Conservation (phyloP, 495 filamentous ascomycete species). For the Aspergillus ellipticus region DNA sequence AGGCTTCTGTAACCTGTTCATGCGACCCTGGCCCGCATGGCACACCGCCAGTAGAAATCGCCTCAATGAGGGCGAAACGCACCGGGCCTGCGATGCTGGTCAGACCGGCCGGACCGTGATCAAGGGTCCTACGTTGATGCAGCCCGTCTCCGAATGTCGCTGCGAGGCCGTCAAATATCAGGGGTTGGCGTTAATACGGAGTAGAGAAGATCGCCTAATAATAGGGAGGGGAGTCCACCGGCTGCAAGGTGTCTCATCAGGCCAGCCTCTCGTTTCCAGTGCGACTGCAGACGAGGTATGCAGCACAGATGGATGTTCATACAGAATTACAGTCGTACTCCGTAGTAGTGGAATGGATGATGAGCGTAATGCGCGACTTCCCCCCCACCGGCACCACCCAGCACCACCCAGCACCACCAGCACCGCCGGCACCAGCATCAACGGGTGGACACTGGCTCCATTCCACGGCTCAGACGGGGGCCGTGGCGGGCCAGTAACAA, state of each 20-base stretch:
- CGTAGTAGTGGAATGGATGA: too few relatives aligned
- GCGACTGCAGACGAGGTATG: too few relatives aligned
- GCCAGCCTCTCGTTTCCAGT: background rate
- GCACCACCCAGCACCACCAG: background rate
- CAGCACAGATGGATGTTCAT: background rate
- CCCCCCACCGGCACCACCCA: background rate
- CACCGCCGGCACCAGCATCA: too few relatives aligned
- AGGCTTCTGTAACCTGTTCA: constrained; percentile 1
- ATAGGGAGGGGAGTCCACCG: background rate
- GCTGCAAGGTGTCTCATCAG: constrained; percentile 1
- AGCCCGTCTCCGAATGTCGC: background rate
- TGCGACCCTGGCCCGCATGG: background rate
- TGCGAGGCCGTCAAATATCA: background rate
- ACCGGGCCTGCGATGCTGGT: background rate
- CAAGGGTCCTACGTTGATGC: background rate
- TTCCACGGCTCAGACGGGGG: background rate
- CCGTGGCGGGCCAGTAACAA: background rate
- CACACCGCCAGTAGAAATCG: background rate
- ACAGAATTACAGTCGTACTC: too few relatives aligned
- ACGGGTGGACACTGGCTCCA: too few relatives aligned
- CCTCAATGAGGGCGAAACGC: background rate
- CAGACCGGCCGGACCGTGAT: background rate
- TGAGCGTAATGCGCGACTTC: too few relatives aligned
- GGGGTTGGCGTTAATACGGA: background rate
- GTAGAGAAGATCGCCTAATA: background rate